A percentile compares a stretch with the other conserved stretches of the same genome.
phyloP scores from a whole-genome alignment of 805 yeast species.

The Saccharomycodes ludwigii region DNA sequence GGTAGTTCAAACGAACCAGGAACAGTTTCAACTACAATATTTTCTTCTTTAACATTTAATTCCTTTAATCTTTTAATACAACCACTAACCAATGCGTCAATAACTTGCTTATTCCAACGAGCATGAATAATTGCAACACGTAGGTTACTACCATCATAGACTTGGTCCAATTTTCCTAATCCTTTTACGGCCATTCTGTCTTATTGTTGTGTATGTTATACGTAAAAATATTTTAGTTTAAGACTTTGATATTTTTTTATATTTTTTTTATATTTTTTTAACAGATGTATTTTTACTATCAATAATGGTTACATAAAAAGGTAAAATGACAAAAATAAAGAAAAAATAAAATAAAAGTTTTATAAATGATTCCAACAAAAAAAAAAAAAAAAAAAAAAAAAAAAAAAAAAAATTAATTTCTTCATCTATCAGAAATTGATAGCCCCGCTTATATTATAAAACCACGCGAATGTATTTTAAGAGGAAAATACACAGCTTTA shows the following conservation, averaged over 20 bases:
- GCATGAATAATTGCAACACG: conserved; percentile 87
- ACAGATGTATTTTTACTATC: background rate
- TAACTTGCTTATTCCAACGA: conserved; percentile 79
- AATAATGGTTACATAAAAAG: too few relatives aligned
- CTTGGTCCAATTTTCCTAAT: conserved; percentile 58
- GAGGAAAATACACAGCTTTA: too few relatives aligned
- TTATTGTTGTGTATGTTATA: background rate
- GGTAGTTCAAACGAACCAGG: conserved; percentile 97
- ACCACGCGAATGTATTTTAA: too few relatives aligned
- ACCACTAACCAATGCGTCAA: conserved; percentile 71
- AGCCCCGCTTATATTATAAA: too few relatives aligned
- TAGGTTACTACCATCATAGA: conserved; percentile 55
- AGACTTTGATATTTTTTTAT: too few relatives aligned
- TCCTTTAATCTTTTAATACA: conserved; percentile 46
- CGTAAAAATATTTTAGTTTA: too few relatives aligned
- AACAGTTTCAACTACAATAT: conserved; percentile 71
- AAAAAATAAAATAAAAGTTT: too few relatives aligned
- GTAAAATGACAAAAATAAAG: too few relatives aligned
- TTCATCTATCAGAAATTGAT: too few relatives aligned
- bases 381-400: too few relatives aligned
- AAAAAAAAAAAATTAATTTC: too few relatives aligned
- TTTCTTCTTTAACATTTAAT: conserved; percentile 62
- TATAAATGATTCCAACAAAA: too few relatives aligned
- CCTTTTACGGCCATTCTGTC: conserved; percentile 75
- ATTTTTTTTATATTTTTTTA: background rate